These are phyloP conservation scores for Leavenworthia alabamica DNA, from an alignment of 345 rosid genomes.

Conservation along the genomic window DNA sequence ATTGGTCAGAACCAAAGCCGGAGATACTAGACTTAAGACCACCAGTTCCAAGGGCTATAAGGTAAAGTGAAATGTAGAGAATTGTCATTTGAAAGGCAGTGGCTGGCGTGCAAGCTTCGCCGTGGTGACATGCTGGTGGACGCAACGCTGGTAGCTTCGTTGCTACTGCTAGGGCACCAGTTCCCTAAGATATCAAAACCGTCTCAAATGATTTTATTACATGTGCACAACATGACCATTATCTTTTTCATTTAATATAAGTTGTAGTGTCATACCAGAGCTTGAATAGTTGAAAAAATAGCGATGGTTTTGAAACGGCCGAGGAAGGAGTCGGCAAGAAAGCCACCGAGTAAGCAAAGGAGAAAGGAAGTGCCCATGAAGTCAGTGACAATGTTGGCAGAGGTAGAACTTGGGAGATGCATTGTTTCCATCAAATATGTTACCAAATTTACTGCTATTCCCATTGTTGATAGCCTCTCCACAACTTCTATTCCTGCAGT, in stretches of 20 bases:
- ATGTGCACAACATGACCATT: not conserved
- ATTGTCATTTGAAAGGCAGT: conserved; percentile 62
- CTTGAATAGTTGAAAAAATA: conserved; percentile 56
- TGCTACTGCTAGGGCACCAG: conserved; percentile 52
- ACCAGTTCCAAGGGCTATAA: conserved; percentile 61
- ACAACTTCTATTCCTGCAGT: conserved; percentile 53
- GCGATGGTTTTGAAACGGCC: conserved; percentile 69
- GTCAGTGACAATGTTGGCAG: conserved; percentile 62
- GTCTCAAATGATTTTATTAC: not conserved
- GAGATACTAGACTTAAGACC: conserved; percentile 75
- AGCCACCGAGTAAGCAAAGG: conserved; percentile 65
- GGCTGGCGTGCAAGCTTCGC: conserved; percentile 46
- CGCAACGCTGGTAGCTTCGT: conserved; percentile 54
- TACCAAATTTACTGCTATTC: conserved; percentile 71
- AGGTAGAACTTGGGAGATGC: conserved; percentile 58
- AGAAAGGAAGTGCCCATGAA: conserved; percentile 65
- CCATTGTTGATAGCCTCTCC: conserved; percentile 70
- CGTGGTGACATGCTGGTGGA: conserved; percentile 56
- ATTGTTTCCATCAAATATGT: conserved; percentile 57
- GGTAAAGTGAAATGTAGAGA: conserved; percentile 48
- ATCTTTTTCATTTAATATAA: not conserved
- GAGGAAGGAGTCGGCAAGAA: conserved; percentile 62
- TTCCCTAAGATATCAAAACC: conserved; percentile 39
- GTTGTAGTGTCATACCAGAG: conserved; percentile 32
- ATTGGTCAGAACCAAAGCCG: conserved; percentile 62